Base-by-base conservation (phyloP, 1,139 yeast species). In the Saccharomyces hybrid region DNA sequence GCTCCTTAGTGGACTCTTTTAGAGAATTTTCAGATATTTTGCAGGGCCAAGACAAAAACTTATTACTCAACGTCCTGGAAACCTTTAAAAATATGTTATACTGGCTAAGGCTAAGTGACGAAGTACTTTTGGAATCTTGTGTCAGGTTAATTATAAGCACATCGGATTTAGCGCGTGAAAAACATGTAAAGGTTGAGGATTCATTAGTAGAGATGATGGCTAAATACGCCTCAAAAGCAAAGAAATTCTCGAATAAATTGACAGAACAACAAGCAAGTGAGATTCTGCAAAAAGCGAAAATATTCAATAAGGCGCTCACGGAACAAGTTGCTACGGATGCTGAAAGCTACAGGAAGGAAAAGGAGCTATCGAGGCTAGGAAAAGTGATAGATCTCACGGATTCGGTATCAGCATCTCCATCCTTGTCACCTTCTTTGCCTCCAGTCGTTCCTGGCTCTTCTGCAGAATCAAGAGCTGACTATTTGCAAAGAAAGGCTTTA, bases 21-120 rank as follows among this genome's bases (percentile, higher is more conserved):
- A 75, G 86, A 55, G 72, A 79, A 9, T 73, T 88, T 49, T 78
- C 74, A 7, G 77, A 73, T 47, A 65, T 73, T 27, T 62, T 76
- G 4, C 61, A 72, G 32, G 73, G 73, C 12, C 58, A 65, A 1
- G 60, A 63, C 9, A 51, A 44, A 31, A 72, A 72, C 42, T 62
- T 78, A 46, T 72, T 75, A 56, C 62, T 64, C n/a, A 69, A 67
- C 51, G 65, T 73, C 2, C 49, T 68, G 41, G 61, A 58, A 27
- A 80, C 89, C 0, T 82, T 86, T 60, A 75, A 77, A 27, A 75
- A 82, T 57, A 82, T 87, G 73, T 76, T 88, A 50, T 83, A 82
- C 41, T 88, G 97, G 95, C 74, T 91, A 44, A 77, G 95, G 58
- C 74, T 91, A 52, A 89, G 91, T 55, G 97, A 91, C 70, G 75